Evolutionary conservation across 2,329 filamentous ascomycete genomes (phyloP).

Genomic region (Ascochyta rabiei): DNA sequence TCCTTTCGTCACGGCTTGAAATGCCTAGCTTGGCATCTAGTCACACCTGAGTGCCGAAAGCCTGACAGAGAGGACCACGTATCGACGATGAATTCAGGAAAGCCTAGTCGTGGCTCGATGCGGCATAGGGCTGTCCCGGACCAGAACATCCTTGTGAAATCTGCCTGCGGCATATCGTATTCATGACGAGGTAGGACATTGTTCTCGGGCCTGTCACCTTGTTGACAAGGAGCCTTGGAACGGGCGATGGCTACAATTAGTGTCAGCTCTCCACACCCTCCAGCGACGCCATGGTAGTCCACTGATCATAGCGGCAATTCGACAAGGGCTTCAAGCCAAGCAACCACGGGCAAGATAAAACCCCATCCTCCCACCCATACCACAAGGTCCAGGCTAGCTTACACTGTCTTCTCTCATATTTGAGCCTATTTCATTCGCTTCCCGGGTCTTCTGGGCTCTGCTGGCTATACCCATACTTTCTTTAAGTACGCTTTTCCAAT

Average conservation of each 20-base stretch:
- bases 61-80: constrained; percentile 1
- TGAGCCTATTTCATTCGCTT: constrained; percentile 12
- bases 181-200: constrained; percentile 22
- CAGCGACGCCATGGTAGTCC: constrained; percentile 14
- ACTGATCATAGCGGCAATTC: constrained; percentile 15
- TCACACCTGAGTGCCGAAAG: neutral
- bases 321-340: constrained; percentile 17
- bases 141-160: constrained; percentile 1
- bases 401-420: constrained; percentile 1
- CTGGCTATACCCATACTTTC: constrained; percentile 9
- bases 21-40: constrained; percentile 14
- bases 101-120: neutral
- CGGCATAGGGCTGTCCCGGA: neutral
- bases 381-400: constrained; percentile 14
- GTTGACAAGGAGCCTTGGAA: constrained; percentile 18
- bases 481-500: neutral
- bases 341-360: constrained; percentile 23
- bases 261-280: constrained; percentile 27
- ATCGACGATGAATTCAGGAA: neutral
- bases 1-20: constrained; percentile 2
- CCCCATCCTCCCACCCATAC: constrained; percentile 23
- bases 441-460: neutral
- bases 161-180: constrained; percentile 9
- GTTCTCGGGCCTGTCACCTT: constrained; percentile 18
- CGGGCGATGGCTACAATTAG: constrained; percentile 19